These are phyloP conservation scores for Crassisporium funariophilum DNA, from an alignment of 768 basidiomycete genomes.

Conservation along the genomic window DNA sequence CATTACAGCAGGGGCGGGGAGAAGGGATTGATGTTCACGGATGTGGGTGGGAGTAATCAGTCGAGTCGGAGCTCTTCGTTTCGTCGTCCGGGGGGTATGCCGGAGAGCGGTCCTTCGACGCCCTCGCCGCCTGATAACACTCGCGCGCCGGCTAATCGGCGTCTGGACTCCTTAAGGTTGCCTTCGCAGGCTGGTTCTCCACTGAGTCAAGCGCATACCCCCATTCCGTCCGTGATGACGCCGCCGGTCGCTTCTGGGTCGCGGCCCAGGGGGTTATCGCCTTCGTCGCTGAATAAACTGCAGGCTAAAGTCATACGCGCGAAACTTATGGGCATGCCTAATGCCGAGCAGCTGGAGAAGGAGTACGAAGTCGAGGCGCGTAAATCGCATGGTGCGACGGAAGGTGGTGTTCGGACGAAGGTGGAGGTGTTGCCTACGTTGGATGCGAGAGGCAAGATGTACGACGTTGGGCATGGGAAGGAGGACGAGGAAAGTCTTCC, in stretches of 20 bases:
- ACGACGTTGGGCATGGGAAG: conserved; percentile 86
- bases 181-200: conserved; percentile 64
- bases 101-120: conserved; percentile 57
- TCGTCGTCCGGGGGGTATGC: conserved; percentile 72
- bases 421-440: conserved; percentile 89
- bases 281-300: conserved; percentile 84
- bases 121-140: conserved; percentile 52
- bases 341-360: conserved; percentile 76
- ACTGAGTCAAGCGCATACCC: conserved; percentile 67
- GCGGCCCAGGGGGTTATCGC: conserved; percentile 56
- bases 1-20: conserved; percentile 40
- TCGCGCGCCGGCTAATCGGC: conserved; percentile 45
- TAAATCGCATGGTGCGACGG: conserved; percentile 46
- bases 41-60: conserved; percentile 58
- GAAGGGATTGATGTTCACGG: conserved; percentile 69
- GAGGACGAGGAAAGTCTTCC: conserved; percentile 52
- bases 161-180: conserved; percentile 62
- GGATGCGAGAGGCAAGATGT: conserved; percentile 81
- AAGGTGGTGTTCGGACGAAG: conserved; percentile 52
- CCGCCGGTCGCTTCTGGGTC: conserved; percentile 45
- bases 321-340: conserved; percentile 79
- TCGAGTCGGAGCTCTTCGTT: conserved; percentile 89
- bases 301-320: conserved; percentile 94
- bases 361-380: conserved; percentile 79
- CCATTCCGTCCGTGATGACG: conserved; percentile 90